A percentile compares a stretch with the other conserved stretches of the same genome.
Conservation (phyloP, 345 rosid genomes). For the Geranium rotundifolium region DNA sequence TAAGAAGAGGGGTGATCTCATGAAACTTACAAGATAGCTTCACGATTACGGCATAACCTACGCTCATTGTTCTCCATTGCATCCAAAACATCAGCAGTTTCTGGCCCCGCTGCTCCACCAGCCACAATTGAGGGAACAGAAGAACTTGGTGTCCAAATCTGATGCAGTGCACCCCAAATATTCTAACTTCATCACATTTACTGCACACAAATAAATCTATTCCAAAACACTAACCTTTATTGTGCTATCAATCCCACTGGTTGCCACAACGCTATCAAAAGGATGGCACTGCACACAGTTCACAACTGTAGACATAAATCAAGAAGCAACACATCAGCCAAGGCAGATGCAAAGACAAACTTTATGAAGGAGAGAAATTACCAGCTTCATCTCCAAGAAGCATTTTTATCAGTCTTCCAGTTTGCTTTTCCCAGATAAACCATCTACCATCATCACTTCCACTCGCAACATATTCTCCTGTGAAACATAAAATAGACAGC, state of each 20-base stretch:
- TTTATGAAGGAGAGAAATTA: conserved; percentile 15
- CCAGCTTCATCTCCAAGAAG: conserved; percentile 90
- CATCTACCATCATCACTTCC: conserved; percentile 97
- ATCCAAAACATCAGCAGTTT: conserved; percentile 48
- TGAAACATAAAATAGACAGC: neutral
- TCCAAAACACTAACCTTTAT: conserved; percentile 51
- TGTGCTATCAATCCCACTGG: conserved; percentile 92
- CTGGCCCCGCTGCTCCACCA: conserved; percentile 82
- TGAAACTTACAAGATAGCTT: conserved; percentile 55
- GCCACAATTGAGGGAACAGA: conserved; percentile 59
- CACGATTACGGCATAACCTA: conserved; percentile 47
- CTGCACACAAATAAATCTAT: conserved; percentile 7
- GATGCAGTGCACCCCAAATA: conserved; percentile 1
- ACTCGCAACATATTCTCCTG: conserved; percentile 82
- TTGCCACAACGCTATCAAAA: conserved; percentile 80
- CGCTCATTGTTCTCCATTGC: conserved; percentile 74
- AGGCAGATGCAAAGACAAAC: too few species aligned
- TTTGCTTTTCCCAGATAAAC: conserved; percentile 93
- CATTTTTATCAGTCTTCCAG: conserved; percentile 81
- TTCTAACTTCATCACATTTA: conserved; percentile 4
- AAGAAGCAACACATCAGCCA: neutral
- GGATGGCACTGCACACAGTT: conserved; percentile 95
- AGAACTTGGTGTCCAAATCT: conserved; percentile 85
- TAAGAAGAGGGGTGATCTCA: conserved; percentile 1
- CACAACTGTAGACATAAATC: conserved; percentile 49